Evolutionary conservation across 1,284 basidiomycete genomes (phyloP).

Genomic region (Phlebopus sp.): DNA sequence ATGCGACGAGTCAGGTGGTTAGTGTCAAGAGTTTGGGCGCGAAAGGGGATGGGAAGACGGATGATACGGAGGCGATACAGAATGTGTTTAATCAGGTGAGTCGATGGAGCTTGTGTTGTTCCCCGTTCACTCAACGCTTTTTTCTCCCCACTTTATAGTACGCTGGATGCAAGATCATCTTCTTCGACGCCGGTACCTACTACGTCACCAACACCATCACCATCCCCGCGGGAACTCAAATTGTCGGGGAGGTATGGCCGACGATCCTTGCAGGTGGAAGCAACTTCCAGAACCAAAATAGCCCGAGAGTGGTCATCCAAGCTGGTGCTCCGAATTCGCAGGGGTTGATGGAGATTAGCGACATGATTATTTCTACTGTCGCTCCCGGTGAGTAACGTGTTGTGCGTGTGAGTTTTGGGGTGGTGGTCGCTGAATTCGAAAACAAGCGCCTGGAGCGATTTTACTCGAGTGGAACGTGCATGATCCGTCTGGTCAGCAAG

Average conservation of each 20-base stretch:
- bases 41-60: slow-evolving; percentile 50
- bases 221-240: slow-evolving; percentile 49
- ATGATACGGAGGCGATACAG: slow-evolving; percentile 52
- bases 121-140: background rate
- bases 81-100: slow-evolving; percentile 37
- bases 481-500: slow-evolving; percentile 46
- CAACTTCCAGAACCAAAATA: slow-evolving; percentile 41
- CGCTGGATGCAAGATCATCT: slow-evolving; percentile 54
- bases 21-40: slow-evolving; percentile 51
- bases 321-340: slow-evolving; percentile 41
- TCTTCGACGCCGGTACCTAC: slow-evolving; percentile 53
- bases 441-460: slow-evolving; percentile 50
- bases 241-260: slow-evolving; percentile 58
- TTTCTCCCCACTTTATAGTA: slow-evolving; percentile 33
- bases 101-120: background rate
- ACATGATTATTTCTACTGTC: slow-evolving; percentile 45
- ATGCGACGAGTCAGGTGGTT: slow-evolving; percentile 42
- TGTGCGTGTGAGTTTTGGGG: no score
- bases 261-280: slow-evolving; percentile 48
- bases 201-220: slow-evolving; percentile 50
- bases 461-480: slow-evolving; percentile 59
- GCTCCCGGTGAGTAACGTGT: slow-evolving; percentile 37
- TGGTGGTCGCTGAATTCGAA: background rate
- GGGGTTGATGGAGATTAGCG: slow-evolving; percentile 45
- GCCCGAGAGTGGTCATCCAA: slow-evolving; percentile 41